phyloP scores from a whole-genome alignment of 805 yeast species.

The Wickerhamiella parazyma region DNA sequence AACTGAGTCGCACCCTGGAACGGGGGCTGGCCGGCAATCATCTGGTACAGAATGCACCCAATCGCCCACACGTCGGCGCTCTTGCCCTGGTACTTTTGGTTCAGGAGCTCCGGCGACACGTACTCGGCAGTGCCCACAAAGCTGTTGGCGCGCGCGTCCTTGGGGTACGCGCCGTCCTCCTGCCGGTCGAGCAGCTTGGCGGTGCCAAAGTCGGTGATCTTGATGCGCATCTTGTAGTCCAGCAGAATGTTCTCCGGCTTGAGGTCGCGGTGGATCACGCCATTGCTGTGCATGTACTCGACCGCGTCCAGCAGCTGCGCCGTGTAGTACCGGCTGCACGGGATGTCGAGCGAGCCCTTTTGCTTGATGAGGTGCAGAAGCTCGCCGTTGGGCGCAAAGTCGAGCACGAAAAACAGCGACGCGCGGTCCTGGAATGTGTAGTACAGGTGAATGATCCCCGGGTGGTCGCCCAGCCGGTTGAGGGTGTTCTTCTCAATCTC shows the following conservation, averaged over 20 bases:
- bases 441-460: constrained; percentile 83
- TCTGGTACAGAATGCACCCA: constrained; percentile 77
- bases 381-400: constrained; percentile 94
- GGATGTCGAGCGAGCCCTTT: constrained; percentile 60
- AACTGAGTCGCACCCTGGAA: constrained; percentile 79
- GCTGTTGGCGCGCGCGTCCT: constrained; percentile 37
- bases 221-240: constrained; percentile 71
- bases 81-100: constrained; percentile 66
- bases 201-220: constrained; percentile 97
- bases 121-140: constrained; percentile 98
- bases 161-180: constrained; percentile 23
- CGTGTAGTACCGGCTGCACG: constrained; percentile 65
- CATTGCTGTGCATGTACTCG: constrained; percentile 73
- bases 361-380: constrained; percentile 53
- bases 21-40: constrained; percentile 75
- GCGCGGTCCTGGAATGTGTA: constrained; percentile 91
- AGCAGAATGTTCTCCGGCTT: constrained; percentile 88
- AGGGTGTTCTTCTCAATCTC: constrained; percentile 87
- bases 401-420: constrained; percentile 80
- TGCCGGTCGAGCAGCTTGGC: constrained; percentile 53
- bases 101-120: constrained; percentile 81
- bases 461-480: constrained; percentile 79
- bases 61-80: constrained; percentile 88
- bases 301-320: constrained; percentile 84
- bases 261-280: constrained; percentile 84